Conservation (phyloP, 176 grass and related monocot species). For the Ananas comosus region DNA sequence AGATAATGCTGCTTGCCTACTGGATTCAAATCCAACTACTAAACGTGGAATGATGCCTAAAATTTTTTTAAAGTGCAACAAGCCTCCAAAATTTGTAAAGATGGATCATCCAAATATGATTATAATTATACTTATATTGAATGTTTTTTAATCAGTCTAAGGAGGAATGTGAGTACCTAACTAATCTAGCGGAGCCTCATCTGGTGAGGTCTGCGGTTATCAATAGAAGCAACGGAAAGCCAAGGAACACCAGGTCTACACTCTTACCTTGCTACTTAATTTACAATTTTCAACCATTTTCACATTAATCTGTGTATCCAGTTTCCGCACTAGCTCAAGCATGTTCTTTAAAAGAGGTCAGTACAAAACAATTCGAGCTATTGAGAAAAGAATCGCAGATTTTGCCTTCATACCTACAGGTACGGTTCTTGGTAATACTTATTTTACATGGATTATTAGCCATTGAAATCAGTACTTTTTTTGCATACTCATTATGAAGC, state of each 20-base stretch:
- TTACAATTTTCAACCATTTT: neutral
- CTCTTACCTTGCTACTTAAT: neutral
- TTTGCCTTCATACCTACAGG: slow-evolving; percentile 21
- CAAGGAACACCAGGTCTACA: slow-evolving; percentile 13
- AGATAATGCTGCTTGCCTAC: no score
- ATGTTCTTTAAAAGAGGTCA: slow-evolving; percentile 17
- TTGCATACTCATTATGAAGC: no score
- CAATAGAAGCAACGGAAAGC: neutral
- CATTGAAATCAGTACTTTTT: no score
- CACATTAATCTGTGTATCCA: neutral
- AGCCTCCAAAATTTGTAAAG: neutral
- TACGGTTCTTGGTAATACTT: neutral
- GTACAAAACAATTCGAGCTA: slow-evolving; percentile 4
- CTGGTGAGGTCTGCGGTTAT: slow-evolving; percentile 11
- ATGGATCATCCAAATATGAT: neutral
- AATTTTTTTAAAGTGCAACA: neutral
- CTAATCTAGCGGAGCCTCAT: slow-evolving; percentile 7
- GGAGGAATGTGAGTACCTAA: slow-evolving; percentile 21
- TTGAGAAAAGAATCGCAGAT: slow-evolving; percentile 23
- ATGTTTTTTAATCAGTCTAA: slow-evolving; percentile 12
- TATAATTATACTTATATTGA: neutral
- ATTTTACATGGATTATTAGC: no score
- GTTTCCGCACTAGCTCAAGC: slow-evolving; percentile 17
- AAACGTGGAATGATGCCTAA: neutral
- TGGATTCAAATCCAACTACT: no score